These are phyloP conservation scores for Brasilioporus rufonigricans DNA, from an alignment of 768 basidiomycete species.

Conservation along the genomic window DNA sequence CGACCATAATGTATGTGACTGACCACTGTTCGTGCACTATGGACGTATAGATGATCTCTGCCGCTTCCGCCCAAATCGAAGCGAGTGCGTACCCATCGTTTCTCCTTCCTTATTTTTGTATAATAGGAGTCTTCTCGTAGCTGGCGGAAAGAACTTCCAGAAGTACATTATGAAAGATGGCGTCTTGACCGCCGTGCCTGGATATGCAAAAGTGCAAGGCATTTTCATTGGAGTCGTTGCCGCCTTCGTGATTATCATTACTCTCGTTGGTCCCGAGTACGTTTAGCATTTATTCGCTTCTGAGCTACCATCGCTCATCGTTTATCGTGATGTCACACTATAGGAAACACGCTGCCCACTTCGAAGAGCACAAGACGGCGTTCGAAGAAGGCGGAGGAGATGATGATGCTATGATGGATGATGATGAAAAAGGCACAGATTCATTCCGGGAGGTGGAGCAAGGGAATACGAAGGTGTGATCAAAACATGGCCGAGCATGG, in stretches of 20 bases:
- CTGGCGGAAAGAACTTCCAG: conserved; percentile 58
- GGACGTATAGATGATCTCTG: conserved; percentile 53
- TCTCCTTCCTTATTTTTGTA: background rate
- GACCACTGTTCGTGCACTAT: background rate
- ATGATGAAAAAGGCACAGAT: conserved; percentile 6
- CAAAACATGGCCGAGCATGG: background rate
- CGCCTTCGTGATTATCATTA: conserved; percentile 72
- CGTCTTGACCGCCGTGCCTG: conserved; percentile 42
- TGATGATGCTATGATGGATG: conserved; percentile 41
- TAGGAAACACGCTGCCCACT: conserved; percentile 75
- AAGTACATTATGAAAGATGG: conserved; percentile 48
- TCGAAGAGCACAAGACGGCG: conserved; percentile 79
- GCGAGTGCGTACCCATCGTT: conserved; percentile 43
- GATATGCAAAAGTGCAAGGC: conserved; percentile 79
- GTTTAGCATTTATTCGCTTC: conserved; percentile 26
- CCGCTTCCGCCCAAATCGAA: conserved; percentile 80
- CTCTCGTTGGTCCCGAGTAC: conserved; percentile 76
- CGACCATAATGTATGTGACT: background rate
- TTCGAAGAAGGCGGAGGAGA: conserved; percentile 71
- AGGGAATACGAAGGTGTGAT: conserved; percentile 4
- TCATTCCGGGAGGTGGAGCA: conserved; percentile 11
- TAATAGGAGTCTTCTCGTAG: conserved; percentile 27
- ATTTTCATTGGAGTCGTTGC: conserved; percentile 85
- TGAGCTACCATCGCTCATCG: background rate
- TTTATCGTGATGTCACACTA: background rate